These are phyloP conservation scores for Pythium brachiatum DNA, from an alignment of 352 stramenopile genomes.

Conservation along the genomic window DNA sequence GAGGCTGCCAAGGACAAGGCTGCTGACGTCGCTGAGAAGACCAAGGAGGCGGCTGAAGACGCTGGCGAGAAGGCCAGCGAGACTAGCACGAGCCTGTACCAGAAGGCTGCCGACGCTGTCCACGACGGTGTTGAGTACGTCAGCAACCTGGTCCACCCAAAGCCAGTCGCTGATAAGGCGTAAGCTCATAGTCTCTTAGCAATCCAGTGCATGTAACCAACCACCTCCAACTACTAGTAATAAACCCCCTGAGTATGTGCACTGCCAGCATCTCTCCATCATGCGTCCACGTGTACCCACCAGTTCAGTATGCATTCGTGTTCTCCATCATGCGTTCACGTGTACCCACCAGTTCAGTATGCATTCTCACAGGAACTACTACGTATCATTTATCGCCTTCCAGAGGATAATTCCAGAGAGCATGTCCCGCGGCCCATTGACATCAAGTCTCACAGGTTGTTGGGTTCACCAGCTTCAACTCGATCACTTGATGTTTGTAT, in stretches of 20 bases:
- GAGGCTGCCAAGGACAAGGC: too few relatives aligned
- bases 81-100: constrained; percentile 49
- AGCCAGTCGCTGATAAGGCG: constrained; percentile 38
- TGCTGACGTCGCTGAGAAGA: constrained; percentile 44
- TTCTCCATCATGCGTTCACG: background rate
- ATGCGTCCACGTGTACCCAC: background rate
- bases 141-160: constrained; percentile 50
- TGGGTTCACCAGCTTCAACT: background rate
- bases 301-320: background rate
- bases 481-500: constrained; percentile 11
- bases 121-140: too few relatives aligned
- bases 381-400: too few relatives aligned
- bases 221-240: constrained; percentile 1
- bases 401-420: too few relatives aligned
- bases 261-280: background rate
- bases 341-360: background rate
- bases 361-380: background rate
- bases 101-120: constrained; percentile 23
- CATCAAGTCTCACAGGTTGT: background rate
- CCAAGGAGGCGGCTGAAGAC: constrained; percentile 43
- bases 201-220: background rate
- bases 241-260: background rate
- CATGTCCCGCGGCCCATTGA: too few relatives aligned
- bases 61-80: constrained; percentile 59
- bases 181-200: background rate